Percentiles rank a stretch among this genome's conserved stretches.
Evolutionary conservation across 2,329 filamentous ascomycete species (phyloP).

Genomic region (Parascedosporium putredinis): DNA sequence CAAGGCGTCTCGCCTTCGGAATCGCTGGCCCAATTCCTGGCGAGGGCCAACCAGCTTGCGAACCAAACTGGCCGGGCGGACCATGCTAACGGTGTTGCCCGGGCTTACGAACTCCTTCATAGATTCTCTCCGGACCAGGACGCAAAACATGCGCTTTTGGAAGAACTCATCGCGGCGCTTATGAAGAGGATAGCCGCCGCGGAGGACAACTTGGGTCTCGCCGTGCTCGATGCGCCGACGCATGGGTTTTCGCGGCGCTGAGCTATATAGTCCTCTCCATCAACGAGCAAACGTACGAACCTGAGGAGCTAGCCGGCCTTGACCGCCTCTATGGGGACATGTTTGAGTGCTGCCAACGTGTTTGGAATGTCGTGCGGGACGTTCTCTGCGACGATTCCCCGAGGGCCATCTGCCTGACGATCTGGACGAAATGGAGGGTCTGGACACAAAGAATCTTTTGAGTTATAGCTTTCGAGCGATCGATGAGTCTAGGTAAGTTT

Average conservation of each 20-base stretch:
- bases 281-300: conserved; percentile 11
- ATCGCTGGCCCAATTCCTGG: conserved; percentile 36
- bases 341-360: conserved; percentile 48
- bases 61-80: conserved; percentile 72
- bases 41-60: conserved; percentile 46
- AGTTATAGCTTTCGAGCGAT: conserved; percentile 92
- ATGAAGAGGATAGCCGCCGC: conserved; percentile 55
- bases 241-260: conserved; percentile 61
- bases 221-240: conserved; percentile 55
- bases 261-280: conserved; percentile 16
- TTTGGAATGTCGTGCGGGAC: conserved; percentile 67
- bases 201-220: conserved; percentile 52
- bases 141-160: conserved; percentile 39
- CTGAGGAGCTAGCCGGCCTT: conserved; percentile 7
- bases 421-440: conserved; percentile 57
- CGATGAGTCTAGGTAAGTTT: conserved; percentile 75
- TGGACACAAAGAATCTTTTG: conserved; percentile 77
- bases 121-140: conserved; percentile 37
- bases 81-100: conserved; percentile 83
- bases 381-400: conserved; percentile 85
- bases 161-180: conserved; percentile 47
- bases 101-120: conserved; percentile 61
- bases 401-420: conserved; percentile 78
- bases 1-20: conserved; percentile 10
- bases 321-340: conserved; percentile 10